Conservation (phyloP, 495 filamentous ascomycete genomes). For the Neurospora sp. region DNA sequence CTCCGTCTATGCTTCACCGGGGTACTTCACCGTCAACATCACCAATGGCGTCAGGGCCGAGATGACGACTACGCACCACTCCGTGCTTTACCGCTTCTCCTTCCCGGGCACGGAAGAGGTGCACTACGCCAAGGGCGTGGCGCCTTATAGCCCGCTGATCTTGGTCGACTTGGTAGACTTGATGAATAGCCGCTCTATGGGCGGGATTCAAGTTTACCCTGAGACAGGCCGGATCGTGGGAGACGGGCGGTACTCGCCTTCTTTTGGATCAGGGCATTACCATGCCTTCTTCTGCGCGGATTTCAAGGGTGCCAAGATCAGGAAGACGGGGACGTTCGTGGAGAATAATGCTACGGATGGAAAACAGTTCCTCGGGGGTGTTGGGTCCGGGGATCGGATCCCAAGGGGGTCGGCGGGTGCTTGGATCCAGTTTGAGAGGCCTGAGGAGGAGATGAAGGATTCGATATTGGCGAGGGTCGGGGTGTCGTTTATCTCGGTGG, state of each 20-base stretch:
- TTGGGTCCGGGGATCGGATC: conserved; percentile 26
- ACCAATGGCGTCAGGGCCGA: conserved; percentile 54
- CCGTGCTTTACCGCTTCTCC: conserved; percentile 59
- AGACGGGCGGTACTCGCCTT: conserved; percentile 53
- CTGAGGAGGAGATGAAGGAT: conserved; percentile 13
- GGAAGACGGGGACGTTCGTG: conserved; percentile 46
- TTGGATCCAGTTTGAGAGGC: conserved; percentile 48
- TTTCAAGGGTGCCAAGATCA: conserved; percentile 51
- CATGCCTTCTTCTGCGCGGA: conserved; percentile 54
- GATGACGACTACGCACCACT: conserved; percentile 58
- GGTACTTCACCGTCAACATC: conserved; percentile 57
- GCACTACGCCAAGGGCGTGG: conserved; percentile 6
- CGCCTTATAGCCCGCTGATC: conserved; percentile 47
- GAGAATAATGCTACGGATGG: conserved; percentile 33
- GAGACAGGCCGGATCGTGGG: conserved; percentile 49
- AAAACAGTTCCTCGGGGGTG: conserved; percentile 35
- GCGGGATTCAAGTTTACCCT: conserved; percentile 42
- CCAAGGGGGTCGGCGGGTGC: conserved; percentile 51
- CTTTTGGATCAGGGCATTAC: conserved; percentile 59
- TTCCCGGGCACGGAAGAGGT: conserved; percentile 32
- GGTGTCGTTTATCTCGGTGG: conserved; percentile 53
- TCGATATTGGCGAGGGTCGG: conserved; percentile 51
- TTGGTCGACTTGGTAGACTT: conserved; percentile 58
- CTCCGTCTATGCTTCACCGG: conserved; percentile 49
- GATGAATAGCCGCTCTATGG: conserved; percentile 45